Evolutionary conservation across 345 rosid species (phyloP).

Genomic region (Lepidium didymum): DNA sequence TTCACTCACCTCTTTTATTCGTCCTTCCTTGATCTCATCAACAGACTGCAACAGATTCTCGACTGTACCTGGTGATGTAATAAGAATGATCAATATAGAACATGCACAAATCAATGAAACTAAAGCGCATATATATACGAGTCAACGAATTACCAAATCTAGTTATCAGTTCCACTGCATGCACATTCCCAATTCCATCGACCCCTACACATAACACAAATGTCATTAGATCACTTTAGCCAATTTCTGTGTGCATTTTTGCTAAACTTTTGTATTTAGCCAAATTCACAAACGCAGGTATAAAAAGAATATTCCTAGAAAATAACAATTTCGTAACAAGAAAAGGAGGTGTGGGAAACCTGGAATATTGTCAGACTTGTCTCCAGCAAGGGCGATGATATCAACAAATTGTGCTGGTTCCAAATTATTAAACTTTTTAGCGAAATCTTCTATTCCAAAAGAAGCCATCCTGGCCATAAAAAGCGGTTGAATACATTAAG

Average conservation of each 20-base stretch:
- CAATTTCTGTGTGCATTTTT: not conserved
- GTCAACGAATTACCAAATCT: slow-evolving; percentile 54
- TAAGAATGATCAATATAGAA: not conserved
- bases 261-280: not conserved
- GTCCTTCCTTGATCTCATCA: slow-evolving; percentile 63
- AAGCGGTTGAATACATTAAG: slow-evolving; percentile 11
- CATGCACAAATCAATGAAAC: not conserved
- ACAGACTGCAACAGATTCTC: slow-evolving; percentile 67
- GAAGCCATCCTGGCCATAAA: slow-evolving; percentile 70
- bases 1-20: slow-evolving; percentile 49
- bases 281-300: not conserved
- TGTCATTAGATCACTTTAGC: slow-evolving; percentile 3
- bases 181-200: slow-evolving; percentile 73
- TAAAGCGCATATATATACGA: not conserved
- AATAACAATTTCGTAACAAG: not conserved
- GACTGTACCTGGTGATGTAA: slow-evolving; percentile 44
- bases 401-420: slow-evolving; percentile 89
- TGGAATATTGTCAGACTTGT: slow-evolving; percentile 82
- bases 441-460: slow-evolving; percentile 88
- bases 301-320: not conserved
- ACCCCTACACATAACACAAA: slow-evolving; percentile 52
- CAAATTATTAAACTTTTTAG: slow-evolving; percentile 63
- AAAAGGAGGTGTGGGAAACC: slow-evolving; percentile 36
- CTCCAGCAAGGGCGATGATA: slow-evolving; percentile 75
- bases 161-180: slow-evolving; percentile 64